These are phyloP conservation scores for Daldinia childiae DNA, from an alignment of 495 filamentous ascomycete species.

Conservation along the genomic window DNA sequence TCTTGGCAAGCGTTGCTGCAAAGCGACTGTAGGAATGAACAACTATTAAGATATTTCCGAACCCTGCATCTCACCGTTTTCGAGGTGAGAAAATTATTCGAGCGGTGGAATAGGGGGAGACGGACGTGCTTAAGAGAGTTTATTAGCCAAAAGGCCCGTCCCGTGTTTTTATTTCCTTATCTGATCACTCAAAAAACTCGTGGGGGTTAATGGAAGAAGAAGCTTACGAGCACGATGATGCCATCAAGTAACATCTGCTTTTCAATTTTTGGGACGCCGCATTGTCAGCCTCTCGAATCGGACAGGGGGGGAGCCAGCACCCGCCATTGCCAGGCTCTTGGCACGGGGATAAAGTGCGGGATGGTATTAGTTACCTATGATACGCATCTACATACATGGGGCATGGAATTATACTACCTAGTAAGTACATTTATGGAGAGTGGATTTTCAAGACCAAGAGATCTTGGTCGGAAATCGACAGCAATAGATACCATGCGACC, in stretches of 20 bases:
- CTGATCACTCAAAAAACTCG: conserved; percentile 27
- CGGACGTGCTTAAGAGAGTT: background rate
- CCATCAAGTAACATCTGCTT: conserved; percentile 32
- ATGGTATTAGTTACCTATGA: conserved; percentile 22
- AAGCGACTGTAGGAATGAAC: background rate
- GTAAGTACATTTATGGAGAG: background rate
- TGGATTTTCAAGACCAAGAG: conserved; percentile 3
- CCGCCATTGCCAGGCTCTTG: conserved; percentile 28
- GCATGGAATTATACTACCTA: background rate
- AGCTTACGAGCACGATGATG: conserved; percentile 16
- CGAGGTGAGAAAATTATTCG: background rate
- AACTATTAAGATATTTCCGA: conserved; percentile 7
- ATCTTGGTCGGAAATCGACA: conserved; percentile 6
- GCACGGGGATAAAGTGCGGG: conserved; percentile 34
- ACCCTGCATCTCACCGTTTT: background rate
- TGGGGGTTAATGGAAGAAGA: conserved; percentile 23
- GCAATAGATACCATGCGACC: conserved; percentile 1
- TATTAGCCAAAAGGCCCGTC: conserved; percentile 33
- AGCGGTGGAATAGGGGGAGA: conserved; percentile 2
- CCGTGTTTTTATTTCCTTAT: conserved; percentile 32
- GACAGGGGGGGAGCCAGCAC: conserved; percentile 7
- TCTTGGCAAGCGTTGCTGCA: conserved; percentile 30
- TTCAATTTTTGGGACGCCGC: conserved; percentile 23
- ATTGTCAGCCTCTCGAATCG: conserved; percentile 9
- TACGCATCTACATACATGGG: background rate